A percentile compares a stretch with the other conserved stretches of the same genome.
These are phyloP conservation scores for Tubosaeta brunneosetosa DNA, from an alignment of 768 basidiomycete species.

Conservation along the genomic window DNA sequence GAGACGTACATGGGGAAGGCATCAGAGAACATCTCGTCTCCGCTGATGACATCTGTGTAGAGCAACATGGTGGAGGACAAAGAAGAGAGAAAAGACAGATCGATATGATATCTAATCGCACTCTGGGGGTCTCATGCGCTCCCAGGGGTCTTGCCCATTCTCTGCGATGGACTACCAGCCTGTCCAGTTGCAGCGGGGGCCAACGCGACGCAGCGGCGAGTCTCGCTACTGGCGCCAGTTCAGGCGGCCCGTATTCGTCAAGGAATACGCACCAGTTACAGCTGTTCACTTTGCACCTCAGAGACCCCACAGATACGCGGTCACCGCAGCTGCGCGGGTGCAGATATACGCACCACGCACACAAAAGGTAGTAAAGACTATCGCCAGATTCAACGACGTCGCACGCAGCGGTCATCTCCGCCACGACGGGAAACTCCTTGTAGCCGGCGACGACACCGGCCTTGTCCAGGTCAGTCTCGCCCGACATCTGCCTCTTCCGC, in stretches of 20 bases:
- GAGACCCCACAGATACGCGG: constrained; percentile 90
- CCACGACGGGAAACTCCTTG: constrained; percentile 88
- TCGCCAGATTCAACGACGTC: constrained; percentile 95
- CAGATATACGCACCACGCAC: constrained; percentile 96
- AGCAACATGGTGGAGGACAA: constrained; percentile 55
- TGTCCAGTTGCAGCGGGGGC: constrained; percentile 55
- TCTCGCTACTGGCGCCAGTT: constrained; percentile 85
- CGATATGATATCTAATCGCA: constrained; percentile 17
- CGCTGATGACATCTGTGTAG: constrained; percentile 66
- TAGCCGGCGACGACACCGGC: constrained; percentile 94
- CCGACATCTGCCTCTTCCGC: not conserved
- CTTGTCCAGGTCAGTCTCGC: constrained; percentile 51
- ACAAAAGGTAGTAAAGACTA: constrained; percentile 93
- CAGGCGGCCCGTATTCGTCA: constrained; percentile 89
- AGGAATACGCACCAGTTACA: constrained; percentile 95
- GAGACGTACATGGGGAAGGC: constrained; percentile 75
- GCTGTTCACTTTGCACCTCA: constrained; percentile 86
- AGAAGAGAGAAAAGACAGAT: constrained; percentile 1
- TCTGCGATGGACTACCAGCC: constrained; percentile 75
- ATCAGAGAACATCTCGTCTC: constrained; percentile 92
- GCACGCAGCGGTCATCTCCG: constrained; percentile 87
- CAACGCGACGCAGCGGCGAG: constrained; percentile 64
- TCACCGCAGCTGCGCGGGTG: constrained; percentile 89
- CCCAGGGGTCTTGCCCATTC: constrained; percentile 6
- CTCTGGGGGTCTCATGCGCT: constrained; percentile 3